Evolutionary conservation across 2,329 filamentous ascomycete genomes (phyloP), one percentile per base, ranked within the genome.

Genomic region (Ophiosphaerella korrae): DNA sequence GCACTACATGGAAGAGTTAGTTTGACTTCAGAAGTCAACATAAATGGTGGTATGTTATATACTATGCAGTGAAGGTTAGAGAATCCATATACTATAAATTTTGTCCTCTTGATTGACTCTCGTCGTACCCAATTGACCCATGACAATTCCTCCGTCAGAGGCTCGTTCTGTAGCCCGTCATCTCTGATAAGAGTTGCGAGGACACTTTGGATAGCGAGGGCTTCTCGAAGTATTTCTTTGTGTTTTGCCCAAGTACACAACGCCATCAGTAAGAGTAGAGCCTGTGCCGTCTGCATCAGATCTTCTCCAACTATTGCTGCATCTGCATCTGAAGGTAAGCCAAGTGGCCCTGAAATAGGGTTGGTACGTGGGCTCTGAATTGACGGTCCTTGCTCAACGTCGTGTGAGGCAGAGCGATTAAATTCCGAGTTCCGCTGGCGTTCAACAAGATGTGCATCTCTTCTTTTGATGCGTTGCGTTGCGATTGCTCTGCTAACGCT

Each of bases 221-320:
- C 82, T 62, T 85, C 82, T 45, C 80, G 76, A n/a, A 83, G 67
- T 8, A 84, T 75, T 45, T 82, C 80, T 14, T 78, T 79, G 54
- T 84, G 83, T 58, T 80, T 78, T 45, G 82, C 81, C 83, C 83
- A 85, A 0, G 82, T 84, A 11, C 82, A 82, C 64, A 84, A 80
- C 0, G 82, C 82, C 48, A 83, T 84, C n/a, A 85, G 77, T 1
- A 88, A 67, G 0, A 88, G 71, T 1, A 88, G 76, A 3, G 85
- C 82, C 60, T 88, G 85, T 2, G 87, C 86, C 0, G 84, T 88
- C 64, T 88, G 85, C 38, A 88, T 87, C 1, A 73, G 63, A 43
- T 72, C 66, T 42, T 68, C 66, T 21, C 52, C 58, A 14, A 48
- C 21, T 2, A 43, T 23, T 33, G 45, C 45, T 14, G 37, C n/a